Evolutionary conservation across 2,329 filamentous ascomycete genomes (phyloP), one percentile per base, ranked within the genome.

Genomic region (Bipolaris sorokiniana): DNA sequence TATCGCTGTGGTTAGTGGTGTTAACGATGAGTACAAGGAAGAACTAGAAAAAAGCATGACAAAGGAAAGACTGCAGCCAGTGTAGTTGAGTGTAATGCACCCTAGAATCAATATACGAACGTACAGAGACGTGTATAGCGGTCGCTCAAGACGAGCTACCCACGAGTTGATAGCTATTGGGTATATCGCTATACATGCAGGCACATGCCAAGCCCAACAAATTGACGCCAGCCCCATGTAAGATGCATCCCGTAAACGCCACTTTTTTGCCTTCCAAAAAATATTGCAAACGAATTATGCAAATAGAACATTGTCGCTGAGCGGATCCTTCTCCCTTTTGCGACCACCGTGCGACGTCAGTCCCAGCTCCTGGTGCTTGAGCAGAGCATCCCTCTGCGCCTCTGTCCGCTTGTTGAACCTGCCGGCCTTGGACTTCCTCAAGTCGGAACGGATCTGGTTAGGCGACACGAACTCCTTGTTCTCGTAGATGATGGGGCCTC

Each of bases 381-480:
- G 84, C 70, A 88, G 81, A 62, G 88, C 84, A 72, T 94, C 91
- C 48, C 89, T 82, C 64, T 85, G 81, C 67, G 90, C 87, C 73
- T 96, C 92, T 28, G 88, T 86, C 59, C 95, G 84, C 54, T 84
- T 83, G 65, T 91, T 90, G 80, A 96, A 94, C 66, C 87, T 87
- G 47, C 86, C 85, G 0, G 93, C 91, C 82, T 91, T 92, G 66
- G 85, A 82, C 77, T 86, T 82, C 67, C 91, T 84, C 66, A 96
- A 77, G 63, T 98, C 95, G 38, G 91, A 83, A 65, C 95, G 85
- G 63, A 98, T 87, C 79, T 97, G 91, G 85, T 99, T 99, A 9
- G 95, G 95, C 66, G 90, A 95, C 51, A 99, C 91, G 70, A 97
- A 99, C 76, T 97, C 90, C 83, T 92, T 95, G 82, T 98, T 98